Evolutionary conservation across 192 early-diverging fungal species (phyloP).

Genomic region (Mortierella claussenii): DNA sequence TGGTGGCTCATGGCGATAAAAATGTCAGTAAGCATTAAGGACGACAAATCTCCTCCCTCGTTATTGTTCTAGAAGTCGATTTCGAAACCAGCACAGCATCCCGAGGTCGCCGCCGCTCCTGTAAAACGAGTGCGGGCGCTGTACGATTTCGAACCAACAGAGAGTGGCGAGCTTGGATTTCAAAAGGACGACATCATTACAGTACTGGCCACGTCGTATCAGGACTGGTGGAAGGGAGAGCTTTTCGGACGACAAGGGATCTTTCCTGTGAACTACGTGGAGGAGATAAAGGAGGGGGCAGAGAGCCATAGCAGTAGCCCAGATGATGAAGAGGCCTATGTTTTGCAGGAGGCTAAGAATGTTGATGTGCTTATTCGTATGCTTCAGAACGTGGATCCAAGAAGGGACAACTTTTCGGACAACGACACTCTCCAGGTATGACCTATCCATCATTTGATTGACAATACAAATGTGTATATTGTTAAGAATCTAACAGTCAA

Average conservation of each 20-base stretch:
- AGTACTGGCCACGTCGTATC: slow-evolving; percentile 93
- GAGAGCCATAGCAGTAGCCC: slow-evolving; percentile 63
- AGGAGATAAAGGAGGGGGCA: slow-evolving; percentile 72
- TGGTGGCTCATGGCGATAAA: neutral
- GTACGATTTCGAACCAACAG: slow-evolving; percentile 93
- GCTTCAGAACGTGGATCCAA: slow-evolving; percentile 81
- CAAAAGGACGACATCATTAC: slow-evolving; percentile 87
- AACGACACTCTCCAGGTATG: slow-evolving; percentile 84
- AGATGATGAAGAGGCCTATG: slow-evolving; percentile 71
- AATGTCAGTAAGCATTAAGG: too few relatives aligned
- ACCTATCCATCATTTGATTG: neutral
- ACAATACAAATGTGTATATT: neutral
- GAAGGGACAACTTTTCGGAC: slow-evolving; percentile 85
- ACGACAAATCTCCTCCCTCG: too few relatives aligned
- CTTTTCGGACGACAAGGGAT: slow-evolving; percentile 89
- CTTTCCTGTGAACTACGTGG: slow-evolving; percentile 98
- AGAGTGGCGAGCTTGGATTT: slow-evolving; percentile 92
- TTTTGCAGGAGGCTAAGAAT: slow-evolving; percentile 76
- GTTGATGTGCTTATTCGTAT: slow-evolving; percentile 82
- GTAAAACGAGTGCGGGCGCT: slow-evolving; percentile 89
- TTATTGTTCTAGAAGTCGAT: slow-evolving; percentile 14
- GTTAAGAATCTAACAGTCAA: too few relatives aligned
- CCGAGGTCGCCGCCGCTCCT: slow-evolving; percentile 46
- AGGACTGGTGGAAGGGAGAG: slow-evolving; percentile 99
- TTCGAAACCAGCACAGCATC: slow-evolving; percentile 26